Conservation (phyloP, 2,329 filamentous ascomycete species). For the Aspergillus pseudotamarii region DNA sequence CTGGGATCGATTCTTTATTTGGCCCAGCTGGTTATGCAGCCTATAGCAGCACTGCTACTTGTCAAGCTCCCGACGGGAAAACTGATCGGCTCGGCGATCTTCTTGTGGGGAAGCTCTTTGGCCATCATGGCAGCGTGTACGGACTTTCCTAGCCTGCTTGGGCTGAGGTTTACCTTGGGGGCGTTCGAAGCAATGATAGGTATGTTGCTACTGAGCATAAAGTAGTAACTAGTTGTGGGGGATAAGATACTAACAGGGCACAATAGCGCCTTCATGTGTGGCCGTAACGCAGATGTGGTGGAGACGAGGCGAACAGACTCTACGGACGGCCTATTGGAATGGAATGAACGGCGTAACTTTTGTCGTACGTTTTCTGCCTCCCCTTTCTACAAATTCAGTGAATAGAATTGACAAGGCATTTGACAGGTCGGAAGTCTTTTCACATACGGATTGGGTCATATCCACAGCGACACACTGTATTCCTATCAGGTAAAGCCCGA, state of each 20-base stretch:
- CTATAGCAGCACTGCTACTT: slow-evolving; percentile 53
- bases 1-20: slow-evolving; percentile 64
- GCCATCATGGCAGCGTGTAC: slow-evolving; percentile 56
- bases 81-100: slow-evolving; percentile 54
- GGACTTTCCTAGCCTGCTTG: slow-evolving; percentile 51
- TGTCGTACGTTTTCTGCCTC: slow-evolving; percentile 37
- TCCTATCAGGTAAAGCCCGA: slow-evolving; percentile 27
- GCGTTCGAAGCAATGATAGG: slow-evolving; percentile 36
- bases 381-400: no score
- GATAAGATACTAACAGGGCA: not conserved
- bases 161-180: slow-evolving; percentile 49
- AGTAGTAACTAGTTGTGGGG: not conserved
- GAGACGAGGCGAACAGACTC: slow-evolving; percentile 60
- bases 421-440: slow-evolving; percentile 54
- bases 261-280: slow-evolving; percentile 53
- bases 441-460: slow-evolving; percentile 62
- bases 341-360: slow-evolving; percentile 63
- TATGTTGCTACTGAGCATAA: not conserved
- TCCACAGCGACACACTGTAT: slow-evolving; percentile 50
- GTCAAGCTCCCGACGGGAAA: slow-evolving; percentile 53
- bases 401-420: not conserved
- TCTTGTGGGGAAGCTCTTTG: slow-evolving; percentile 57
- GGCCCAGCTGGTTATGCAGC: slow-evolving; percentile 63
- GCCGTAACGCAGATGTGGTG: slow-evolving; percentile 66
- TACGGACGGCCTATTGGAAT: slow-evolving; percentile 62